Percentiles rank a stretch among this genome's conserved stretches.
These are phyloP conservation scores for Cladophialophora psammophila DNA, from an alignment of 2,329 filamentous ascomycete genomes.

Conservation along the genomic window DNA sequence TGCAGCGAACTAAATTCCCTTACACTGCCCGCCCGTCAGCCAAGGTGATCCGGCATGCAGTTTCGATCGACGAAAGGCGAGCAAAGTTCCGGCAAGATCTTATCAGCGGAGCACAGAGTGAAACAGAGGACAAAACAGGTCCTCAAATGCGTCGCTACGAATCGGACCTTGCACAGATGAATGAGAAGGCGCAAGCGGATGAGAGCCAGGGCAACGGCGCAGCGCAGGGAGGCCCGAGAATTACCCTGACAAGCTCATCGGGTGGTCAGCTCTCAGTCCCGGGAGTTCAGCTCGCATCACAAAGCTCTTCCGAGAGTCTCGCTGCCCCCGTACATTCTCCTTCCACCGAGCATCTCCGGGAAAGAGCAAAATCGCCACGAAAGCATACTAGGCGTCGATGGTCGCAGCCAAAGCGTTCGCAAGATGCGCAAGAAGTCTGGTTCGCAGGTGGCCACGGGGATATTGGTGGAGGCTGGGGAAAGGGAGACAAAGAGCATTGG, in stretches of 20 bases:
- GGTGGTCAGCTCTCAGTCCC: slow-evolving; percentile 17
- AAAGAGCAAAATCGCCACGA: slow-evolving; percentile 12
- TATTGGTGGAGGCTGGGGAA: slow-evolving; percentile 69
- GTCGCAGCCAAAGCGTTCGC: slow-evolving; percentile 53
- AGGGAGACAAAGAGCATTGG: slow-evolving; percentile 59
- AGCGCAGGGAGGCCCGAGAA: slow-evolving; percentile 4
- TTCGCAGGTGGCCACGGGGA: slow-evolving; percentile 82
- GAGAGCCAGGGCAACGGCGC: background rate
- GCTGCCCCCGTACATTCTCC: slow-evolving; percentile 23
- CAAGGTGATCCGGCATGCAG: slow-evolving; percentile 63
- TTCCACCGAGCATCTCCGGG: slow-evolving; percentile 23
- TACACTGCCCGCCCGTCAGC: slow-evolving; percentile 62
- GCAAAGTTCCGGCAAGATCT: slow-evolving; percentile 67
- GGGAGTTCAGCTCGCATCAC: background rate
- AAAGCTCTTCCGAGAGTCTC: slow-evolving; percentile 30
- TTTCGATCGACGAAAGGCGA: slow-evolving; percentile 64
- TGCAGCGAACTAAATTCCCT: slow-evolving; percentile 79
- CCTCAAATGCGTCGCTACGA: slow-evolving; percentile 27
- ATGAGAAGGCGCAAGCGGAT: slow-evolving; percentile 16
- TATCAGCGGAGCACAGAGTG: slow-evolving; percentile 53
- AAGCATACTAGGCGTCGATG: slow-evolving; percentile 36
- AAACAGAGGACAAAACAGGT: slow-evolving; percentile 14
- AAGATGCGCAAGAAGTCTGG: slow-evolving; percentile 78
- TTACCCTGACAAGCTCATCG: background rate
- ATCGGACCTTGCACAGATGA: slow-evolving; percentile 25